Base-by-base conservation (phyloP, 192 early-diverging fungal genomes). In the Coemansia sp. region DNA sequence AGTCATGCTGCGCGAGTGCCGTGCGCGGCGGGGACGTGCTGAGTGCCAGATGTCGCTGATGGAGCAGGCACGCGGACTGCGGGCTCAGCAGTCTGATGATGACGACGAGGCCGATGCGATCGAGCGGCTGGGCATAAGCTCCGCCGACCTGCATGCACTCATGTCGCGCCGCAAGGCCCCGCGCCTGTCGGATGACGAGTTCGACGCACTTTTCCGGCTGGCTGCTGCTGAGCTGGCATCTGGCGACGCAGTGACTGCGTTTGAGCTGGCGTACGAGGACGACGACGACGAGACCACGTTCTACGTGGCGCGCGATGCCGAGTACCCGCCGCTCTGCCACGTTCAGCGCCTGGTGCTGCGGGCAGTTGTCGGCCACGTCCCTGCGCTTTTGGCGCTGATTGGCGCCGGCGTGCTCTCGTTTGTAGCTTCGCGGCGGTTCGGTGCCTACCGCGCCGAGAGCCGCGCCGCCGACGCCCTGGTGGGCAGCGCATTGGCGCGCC, bases 401-500 rank as follows among this genome's bases (percentile, higher is more conserved):
- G 69, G 59, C 24, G 38, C 55, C 0, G 49, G 37, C 25, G 67
- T 81, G 2, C 59, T 56, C 10, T 56, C 53, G 3, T 65, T 68
- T 19, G 57, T 84, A 0, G 68, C 53, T 15, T 62, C 59, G 45
- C 68, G 83, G 21, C 65, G 75, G 47, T 25, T 73, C 22, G 65
- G 69, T 9, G 68, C 71, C 10, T 49, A 59, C 59, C 59, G 71
- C 17, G 67, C 82, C 1, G 75, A 85, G 65, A 22, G 49, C 14
- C 59, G 60, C 1, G 70, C 74, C 0, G 82, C 81, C 2, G 82
- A 76, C 19, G 69, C 62, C 22, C 75, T 85, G 35, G 84, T 82
- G 19, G 59, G 60, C 43, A 62, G 65, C 21, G 75, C 82, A 10
- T 59, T 85, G 51, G 59, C 50, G 15, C 70, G 80, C n/a, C 79